These are phyloP conservation scores for Fusarium pseudonygamai DNA, from an alignment of 2,329 filamentous ascomycete species.

Conservation along the genomic window DNA sequence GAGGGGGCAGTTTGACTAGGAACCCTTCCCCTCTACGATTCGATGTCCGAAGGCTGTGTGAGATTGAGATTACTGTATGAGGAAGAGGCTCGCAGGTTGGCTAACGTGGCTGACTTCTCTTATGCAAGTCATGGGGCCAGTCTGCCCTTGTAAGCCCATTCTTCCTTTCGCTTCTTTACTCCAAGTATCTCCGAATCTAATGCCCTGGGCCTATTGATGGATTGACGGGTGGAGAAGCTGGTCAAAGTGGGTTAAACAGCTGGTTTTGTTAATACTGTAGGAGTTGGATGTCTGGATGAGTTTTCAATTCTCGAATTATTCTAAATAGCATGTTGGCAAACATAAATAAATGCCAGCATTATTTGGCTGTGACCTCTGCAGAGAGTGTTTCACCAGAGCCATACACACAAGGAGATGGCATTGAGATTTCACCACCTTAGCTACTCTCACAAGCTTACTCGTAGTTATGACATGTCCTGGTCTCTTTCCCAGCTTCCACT, in stretches of 20 bases:
- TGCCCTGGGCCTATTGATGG: conserved; percentile 2
- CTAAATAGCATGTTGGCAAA: background rate
- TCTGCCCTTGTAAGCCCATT: background rate
- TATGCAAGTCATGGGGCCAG: conserved; percentile 36
- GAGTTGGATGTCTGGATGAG: conserved; percentile 22
- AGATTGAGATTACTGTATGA: conserved; percentile 5
- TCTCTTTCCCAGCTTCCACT: background rate
- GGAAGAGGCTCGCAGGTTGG: conserved; percentile 13
- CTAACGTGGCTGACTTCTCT: conserved; percentile 20
- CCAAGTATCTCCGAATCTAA: background rate
- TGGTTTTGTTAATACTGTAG: conserved; percentile 7
- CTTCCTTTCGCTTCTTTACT: conserved; percentile 2
- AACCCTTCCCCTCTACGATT: conserved; percentile 14
- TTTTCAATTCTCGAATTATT: background rate
- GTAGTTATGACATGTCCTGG: background rate
- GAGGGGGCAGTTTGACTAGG: conserved; percentile 22
- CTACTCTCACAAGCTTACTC: background rate
- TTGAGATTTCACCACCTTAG: background rate
- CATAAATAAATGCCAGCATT: background rate
- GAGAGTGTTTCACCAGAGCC: background rate
- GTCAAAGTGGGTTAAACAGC: conserved; percentile 16
- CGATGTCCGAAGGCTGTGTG: conserved; percentile 22
- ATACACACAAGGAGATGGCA: background rate
- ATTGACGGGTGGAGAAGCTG: conserved; percentile 15
- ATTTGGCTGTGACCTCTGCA: background rate